Conservation (phyloP, 805 yeast genomes). For the Starmerella kuoi region DNA sequence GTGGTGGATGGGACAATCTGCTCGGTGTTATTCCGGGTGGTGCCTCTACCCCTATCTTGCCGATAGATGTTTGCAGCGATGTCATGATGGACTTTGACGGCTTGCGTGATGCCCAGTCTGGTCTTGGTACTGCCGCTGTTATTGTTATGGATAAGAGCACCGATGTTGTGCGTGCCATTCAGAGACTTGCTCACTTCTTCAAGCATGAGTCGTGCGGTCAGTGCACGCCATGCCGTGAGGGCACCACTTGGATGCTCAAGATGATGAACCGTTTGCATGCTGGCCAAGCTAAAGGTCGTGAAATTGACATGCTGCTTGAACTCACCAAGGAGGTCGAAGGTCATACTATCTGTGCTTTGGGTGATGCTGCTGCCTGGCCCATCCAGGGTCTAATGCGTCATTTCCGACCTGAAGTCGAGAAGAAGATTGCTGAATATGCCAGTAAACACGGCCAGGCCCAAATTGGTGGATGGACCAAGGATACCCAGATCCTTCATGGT, state of each 20-base stretch:
- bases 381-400: conserved; percentile 77
- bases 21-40: conserved; percentile 86
- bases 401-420: conserved; percentile 71
- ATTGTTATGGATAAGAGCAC: conserved; percentile 83
- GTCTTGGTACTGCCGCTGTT: conserved; percentile 87
- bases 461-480: conserved; percentile 70
- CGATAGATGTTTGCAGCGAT: conserved; percentile 51
- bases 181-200: conserved; percentile 71
- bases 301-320: conserved; percentile 75
- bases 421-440: conserved; percentile 55
- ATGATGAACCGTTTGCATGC: conserved; percentile 71
- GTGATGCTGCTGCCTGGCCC: conserved; percentile 93
- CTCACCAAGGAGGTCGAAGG: conserved; percentile 81
- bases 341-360: conserved; percentile 83
- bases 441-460: conserved; percentile 38
- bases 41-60: conserved; percentile 72
- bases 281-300: conserved; percentile 72
- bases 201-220: conserved; percentile 91
- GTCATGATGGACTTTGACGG: conserved; percentile 84
- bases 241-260: conserved; percentile 72
- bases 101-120: conserved; percentile 70
- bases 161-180: conserved; percentile 74
- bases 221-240: conserved; percentile 91
- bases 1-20: conserved; percentile 88
- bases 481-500: conserved; percentile 50